Evolutionary conservation across 2,329 filamentous ascomycete species (phyloP).

Genomic region (Sporothrix globosa): DNA sequence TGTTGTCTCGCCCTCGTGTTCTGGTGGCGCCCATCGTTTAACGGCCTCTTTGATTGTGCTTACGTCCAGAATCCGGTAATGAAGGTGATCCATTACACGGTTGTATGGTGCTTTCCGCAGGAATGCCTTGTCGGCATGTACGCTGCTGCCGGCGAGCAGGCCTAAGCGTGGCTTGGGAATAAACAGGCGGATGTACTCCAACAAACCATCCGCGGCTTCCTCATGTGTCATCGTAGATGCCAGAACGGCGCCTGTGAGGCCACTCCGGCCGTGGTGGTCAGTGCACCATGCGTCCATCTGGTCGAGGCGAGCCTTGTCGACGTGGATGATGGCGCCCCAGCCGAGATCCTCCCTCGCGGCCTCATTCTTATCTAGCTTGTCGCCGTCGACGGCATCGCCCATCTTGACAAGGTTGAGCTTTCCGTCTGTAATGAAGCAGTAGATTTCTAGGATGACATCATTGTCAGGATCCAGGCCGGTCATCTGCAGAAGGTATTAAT

Average conservation of each 20-base stretch:
- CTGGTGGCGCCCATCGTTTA: constrained; percentile 73
- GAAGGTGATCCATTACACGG: constrained; percentile 72
- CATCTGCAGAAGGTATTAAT: constrained; percentile 65
- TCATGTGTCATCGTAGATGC: constrained; percentile 72
- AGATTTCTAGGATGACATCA: constrained; percentile 88
- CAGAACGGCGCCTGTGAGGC: constrained; percentile 76
- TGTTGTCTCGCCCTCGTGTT: constrained; percentile 38
- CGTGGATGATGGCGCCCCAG: constrained; percentile 80
- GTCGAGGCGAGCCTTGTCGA: constrained; percentile 69
- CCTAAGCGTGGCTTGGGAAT: constrained; percentile 69
- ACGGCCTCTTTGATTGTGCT: constrained; percentile 91
- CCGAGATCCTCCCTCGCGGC: constrained; percentile 74
- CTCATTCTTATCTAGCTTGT: background rate
- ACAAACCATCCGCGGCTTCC: constrained; percentile 70
- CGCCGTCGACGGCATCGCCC: background rate
- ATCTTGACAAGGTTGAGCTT: constrained; percentile 53
- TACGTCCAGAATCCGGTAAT: constrained; percentile 90
- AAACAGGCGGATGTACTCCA: constrained; percentile 75
- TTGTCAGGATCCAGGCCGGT: constrained; percentile 77
- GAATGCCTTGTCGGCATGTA: constrained; percentile 88
- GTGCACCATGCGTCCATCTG: constrained; percentile 90
- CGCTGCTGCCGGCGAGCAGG: constrained; percentile 86
- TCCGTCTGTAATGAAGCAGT: constrained; percentile 85
- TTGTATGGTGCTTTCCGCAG: constrained; percentile 74
- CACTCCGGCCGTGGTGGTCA: constrained; percentile 75